Base-by-base conservation (phyloP, 2,329 filamentous ascomycete genomes). In the Dactylella cylindrospora region DNA sequence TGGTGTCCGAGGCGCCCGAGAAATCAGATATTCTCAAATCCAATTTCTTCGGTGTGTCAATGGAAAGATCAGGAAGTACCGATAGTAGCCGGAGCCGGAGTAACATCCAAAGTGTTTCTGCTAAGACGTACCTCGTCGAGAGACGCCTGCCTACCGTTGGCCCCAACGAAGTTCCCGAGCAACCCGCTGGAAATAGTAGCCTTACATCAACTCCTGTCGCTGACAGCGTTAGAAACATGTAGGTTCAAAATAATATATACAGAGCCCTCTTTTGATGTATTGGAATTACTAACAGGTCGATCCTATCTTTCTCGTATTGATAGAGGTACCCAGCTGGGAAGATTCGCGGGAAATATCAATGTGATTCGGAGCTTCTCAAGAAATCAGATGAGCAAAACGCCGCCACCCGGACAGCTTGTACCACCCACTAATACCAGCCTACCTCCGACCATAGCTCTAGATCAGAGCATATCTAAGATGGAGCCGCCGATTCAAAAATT, bases 321-420 rank as follows among this genome's bases (percentile, higher is more conserved):
- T 17, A 51, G 49, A 23, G 59, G 49, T 4, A 51, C 19, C 8
- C 59, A 64, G 8, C 19, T 64, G 17, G 59, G 59, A 13, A 64
- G 59, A 51, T 55, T 64, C 25, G 59, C 59, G 7, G 51, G 59
- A 10, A 64, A 64, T 26, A 64, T 64, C 10, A 64, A 64, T 39
- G 59, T 64, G 10, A 64, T 64, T 10, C 55, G 55, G n/a, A 53
- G 36, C 20, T 61, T 61, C 15, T 61, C 55, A 12, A 53, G 43
- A 17, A 46, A 10, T 15, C 55, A 53, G 15, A 20, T 49, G 9
- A 51, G 31, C 12, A 61, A 61, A 36, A 53, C 47, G 3, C 40
- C 40, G 10, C 46, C 46, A 3, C 40, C 46, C 1, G 51, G 35
- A 8, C 10, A 19, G 5, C 26, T 9, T n/a, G 13, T 10, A 2